Evolutionary conservation across 805 yeast species (phyloP).

Genomic region (Zygoascus biomembranicola): DNA sequence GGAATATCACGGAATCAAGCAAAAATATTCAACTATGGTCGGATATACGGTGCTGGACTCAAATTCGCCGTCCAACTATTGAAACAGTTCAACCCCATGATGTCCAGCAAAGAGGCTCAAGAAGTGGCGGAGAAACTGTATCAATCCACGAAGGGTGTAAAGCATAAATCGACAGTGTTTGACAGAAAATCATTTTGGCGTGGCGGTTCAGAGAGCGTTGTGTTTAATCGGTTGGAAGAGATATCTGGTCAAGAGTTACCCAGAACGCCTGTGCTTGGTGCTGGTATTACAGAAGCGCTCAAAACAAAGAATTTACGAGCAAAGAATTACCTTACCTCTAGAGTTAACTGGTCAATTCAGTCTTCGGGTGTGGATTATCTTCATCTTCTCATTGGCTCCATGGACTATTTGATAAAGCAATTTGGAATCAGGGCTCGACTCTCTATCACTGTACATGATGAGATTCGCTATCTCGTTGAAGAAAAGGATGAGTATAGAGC

Average conservation of each 20-base stretch:
- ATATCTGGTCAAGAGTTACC: slow-evolving; percentile 80
- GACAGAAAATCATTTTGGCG: slow-evolving; percentile 29
- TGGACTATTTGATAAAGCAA: slow-evolving; percentile 68
- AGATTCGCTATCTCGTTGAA: slow-evolving; percentile 70
- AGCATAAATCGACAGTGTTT: slow-evolving; percentile 26
- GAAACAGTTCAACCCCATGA: slow-evolving; percentile 69
- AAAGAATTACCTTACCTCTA: slow-evolving; percentile 64
- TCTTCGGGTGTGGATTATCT: slow-evolving; percentile 96
- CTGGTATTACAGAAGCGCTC: slow-evolving; percentile 84
- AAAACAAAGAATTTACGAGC: slow-evolving; percentile 54
- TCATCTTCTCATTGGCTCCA: slow-evolving; percentile 73
- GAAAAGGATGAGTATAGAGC: slow-evolving; percentile 67
- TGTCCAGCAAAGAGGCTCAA: slow-evolving; percentile 60
- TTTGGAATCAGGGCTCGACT: slow-evolving; percentile 69
- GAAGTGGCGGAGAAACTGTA: slow-evolving; percentile 60
- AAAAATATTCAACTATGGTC: slow-evolving; percentile 89
- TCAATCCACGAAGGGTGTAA: slow-evolving; percentile 71
- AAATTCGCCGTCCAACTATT: slow-evolving; percentile 80
- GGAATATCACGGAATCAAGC: slow-evolving; percentile 91
- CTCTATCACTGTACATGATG: slow-evolving; percentile 89
- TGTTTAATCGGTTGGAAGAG: slow-evolving; percentile 80
- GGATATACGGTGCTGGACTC: slow-evolving; percentile 96
- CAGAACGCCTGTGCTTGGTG: slow-evolving; percentile 85
- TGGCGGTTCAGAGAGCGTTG: slow-evolving; percentile 93
- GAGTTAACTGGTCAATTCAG: slow-evolving; percentile 97